Evolutionary conservation across 164 flowering plant species (phyloP).

Genomic region (Saururus chinensis): DNA sequence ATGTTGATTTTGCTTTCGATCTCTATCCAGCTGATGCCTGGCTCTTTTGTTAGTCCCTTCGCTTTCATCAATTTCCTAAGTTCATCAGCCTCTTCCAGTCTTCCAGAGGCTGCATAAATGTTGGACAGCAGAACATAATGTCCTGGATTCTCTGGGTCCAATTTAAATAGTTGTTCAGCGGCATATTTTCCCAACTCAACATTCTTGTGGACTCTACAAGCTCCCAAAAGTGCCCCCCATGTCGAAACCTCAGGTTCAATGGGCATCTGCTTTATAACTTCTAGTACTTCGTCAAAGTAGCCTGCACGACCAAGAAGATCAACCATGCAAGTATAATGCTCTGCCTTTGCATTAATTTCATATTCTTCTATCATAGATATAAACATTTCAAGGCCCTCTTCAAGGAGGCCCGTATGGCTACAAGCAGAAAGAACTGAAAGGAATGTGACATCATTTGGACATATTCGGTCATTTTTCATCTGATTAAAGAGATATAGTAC

Average conservation of each 20-base stretch:
- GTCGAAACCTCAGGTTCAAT: neutral
- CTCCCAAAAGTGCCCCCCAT: conserved; percentile 12
- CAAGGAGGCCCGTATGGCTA: conserved; percentile 5
- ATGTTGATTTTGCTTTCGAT: conserved; percentile 4
- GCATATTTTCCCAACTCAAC: neutral
- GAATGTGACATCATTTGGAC: conserved; percentile 5
- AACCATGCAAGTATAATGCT: conserved; percentile 11
- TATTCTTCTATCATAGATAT: neutral
- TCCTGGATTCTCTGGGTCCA: conserved; percentile 9
- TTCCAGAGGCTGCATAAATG: conserved; percentile 6
- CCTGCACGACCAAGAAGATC: conserved; percentile 5
- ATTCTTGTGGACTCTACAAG: conserved; percentile 8
- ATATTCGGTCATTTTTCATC: conserved; percentile 4
- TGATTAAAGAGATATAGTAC: neutral
- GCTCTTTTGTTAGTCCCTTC: conserved; percentile 3
- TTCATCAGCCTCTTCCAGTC: conserved; percentile 8
- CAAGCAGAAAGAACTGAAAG: conserved; percentile 8
- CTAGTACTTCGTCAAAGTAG: conserved; percentile 1
- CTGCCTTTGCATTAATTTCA: neutral
- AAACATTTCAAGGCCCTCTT: conserved; percentile 3
- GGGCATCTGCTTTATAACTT: conserved; percentile 2
- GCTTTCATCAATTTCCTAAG: conserved; percentile 7
- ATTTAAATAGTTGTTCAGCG: conserved; percentile 3
- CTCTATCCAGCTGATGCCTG: conserved; percentile 12
- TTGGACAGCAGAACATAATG: conserved; percentile 8